Base-by-base conservation (phyloP, 306 rosid genomes). In the Lagenaria siceraria region DNA sequence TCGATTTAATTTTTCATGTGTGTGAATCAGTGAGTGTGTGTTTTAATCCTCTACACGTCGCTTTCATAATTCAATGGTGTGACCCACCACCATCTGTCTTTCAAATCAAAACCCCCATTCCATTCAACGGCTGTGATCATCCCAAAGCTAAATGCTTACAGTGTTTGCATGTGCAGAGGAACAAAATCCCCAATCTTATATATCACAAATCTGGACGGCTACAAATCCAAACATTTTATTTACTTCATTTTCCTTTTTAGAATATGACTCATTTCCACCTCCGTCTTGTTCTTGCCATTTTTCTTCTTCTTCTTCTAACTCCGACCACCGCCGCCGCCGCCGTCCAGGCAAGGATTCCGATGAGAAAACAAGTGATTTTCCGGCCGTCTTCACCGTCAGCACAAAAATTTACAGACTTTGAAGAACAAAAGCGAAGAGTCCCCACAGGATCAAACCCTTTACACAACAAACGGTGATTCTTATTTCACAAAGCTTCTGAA, bases 391-490 rank as follows among this genome's bases (percentile, higher is more conserved):
- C 76, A 4, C 58, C 76, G 24, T 73, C 77, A 22, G 49, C 62
- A 27, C 48, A 61, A 77, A 74, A 73, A 78, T 80, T 63, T n/a
- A 46, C 46, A 72, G 90, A 75, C 17, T 86, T 88, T 49, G 75
- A 58, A 49, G 87, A 89, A 10, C 81, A 91, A 85, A 89, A 91
- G 84, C 85, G 98, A 68, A 86, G 79, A 66, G 94, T 93, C 38
- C 98, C 97, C 10, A 90, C 98, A 66, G 98, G 98, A 81, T 91
- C 98, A 72, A 93, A 93, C 87, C 98, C 97, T 24, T 79, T 93
- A 80, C 98, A 94, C 91, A 94, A 94, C 93, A 91, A 79, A 89
- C 87, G 96, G 87, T 87, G 87, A 87, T 36, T 13, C 36, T 38
- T 65, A 65, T 83, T 14, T 65, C 14, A 78, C 80, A 56, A 17